phyloP scores from a whole-genome alignment of 495 filamentous ascomycete species.

The Annulohypoxylon nitens region DNA sequence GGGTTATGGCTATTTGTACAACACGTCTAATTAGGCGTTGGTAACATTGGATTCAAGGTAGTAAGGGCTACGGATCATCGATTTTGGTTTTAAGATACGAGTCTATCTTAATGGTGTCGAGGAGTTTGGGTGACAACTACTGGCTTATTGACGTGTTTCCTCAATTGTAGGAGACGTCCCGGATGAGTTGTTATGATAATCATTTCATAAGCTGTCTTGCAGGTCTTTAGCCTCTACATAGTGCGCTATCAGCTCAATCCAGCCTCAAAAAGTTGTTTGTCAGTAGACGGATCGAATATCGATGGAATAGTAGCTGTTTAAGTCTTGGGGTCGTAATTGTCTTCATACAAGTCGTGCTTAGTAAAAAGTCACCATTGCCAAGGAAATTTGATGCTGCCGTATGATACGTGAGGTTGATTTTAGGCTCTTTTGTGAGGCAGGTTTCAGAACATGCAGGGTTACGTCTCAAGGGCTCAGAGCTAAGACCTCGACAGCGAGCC shows the following conservation, averaged over 20 bases:
- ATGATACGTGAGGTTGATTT: constrained; percentile 28
- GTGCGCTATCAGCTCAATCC: background rate
- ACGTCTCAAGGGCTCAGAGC: constrained; percentile 32
- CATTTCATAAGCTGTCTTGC: background rate
- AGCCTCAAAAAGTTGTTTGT: background rate
- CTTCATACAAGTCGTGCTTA: background rate
- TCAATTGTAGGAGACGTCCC: background rate
- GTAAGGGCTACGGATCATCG: background rate
- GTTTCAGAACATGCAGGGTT: constrained; percentile 43
- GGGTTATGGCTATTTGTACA: background rate
- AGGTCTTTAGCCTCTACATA: background rate
- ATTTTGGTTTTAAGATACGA: background rate
- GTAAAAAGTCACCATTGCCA: background rate
- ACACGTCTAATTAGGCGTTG: background rate
- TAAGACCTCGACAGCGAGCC: constrained; percentile 17
- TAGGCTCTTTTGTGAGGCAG: constrained; percentile 32
- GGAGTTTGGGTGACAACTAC: background rate
- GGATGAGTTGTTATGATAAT: background rate
- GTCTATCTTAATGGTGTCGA: constrained; percentile 15
- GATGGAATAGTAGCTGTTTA: background rate
- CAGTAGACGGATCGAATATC: too few relatives aligned
- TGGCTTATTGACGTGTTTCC: background rate
- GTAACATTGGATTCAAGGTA: background rate
- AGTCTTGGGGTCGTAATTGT: background rate
- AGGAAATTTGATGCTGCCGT: background rate